Percentiles rank a stretch among this genome's conserved stretches.
These are phyloP conservation scores for Alternaria sp. DNA, from an alignment of 2,329 filamentous ascomycete species.

Conservation along the genomic window DNA sequence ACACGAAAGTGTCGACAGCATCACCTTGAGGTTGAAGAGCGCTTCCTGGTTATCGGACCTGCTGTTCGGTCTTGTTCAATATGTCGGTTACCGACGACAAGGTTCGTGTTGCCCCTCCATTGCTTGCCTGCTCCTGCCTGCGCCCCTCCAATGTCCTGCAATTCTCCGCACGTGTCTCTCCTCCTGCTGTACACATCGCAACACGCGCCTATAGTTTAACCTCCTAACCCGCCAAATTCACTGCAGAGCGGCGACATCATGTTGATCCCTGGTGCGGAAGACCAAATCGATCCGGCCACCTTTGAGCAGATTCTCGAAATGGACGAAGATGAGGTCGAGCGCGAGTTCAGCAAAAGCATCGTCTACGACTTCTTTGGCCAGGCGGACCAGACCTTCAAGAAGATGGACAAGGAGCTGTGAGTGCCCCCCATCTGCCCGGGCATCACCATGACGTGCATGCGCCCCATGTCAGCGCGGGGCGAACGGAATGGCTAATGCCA, in stretches of 20 bases:
- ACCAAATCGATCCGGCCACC: conserved; percentile 78
- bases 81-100: conserved; percentile 52
- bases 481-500: conserved; percentile 19
- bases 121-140: conserved; percentile 23
- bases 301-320: conserved; percentile 98
- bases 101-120: conserved; percentile 49
- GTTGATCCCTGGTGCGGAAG: conserved; percentile 69
- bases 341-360: conserved; percentile 87
- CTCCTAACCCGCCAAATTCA: conserved; percentile 12
- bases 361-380: conserved; percentile 94
- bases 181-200: background rate
- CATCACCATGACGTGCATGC: conserved; percentile 8
- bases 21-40: conserved; percentile 27
- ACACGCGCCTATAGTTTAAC: conserved; percentile 9
- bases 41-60: conserved; percentile 15
- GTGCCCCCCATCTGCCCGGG: conserved; percentile 50
- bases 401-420: conserved; percentile 87
- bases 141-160: conserved; percentile 27
- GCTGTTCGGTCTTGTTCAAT: conserved; percentile 29
- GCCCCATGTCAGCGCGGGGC: background rate
- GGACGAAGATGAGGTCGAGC: conserved; percentile 87
- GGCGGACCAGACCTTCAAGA: conserved; percentile 81
- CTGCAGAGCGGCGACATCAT: conserved; percentile 48
- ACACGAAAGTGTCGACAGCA: conserved; percentile 31
- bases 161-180: conserved; percentile 13